These are phyloP conservation scores for Phialophora chinensis DNA, from an alignment of 2,329 filamentous ascomycete species.

Conservation along the genomic window DNA sequence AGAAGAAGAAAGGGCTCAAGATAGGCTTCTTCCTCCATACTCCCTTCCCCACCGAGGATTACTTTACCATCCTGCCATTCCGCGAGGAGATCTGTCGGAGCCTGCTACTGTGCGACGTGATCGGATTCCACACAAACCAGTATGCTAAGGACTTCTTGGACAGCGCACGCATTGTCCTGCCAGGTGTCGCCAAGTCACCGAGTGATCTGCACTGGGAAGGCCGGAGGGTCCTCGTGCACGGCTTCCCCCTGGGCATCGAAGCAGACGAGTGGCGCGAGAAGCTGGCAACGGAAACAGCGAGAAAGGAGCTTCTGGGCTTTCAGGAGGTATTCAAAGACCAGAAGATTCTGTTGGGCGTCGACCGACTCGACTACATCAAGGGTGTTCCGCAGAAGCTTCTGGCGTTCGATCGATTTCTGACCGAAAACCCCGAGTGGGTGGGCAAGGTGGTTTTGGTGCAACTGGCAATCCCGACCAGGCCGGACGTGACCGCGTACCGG, in stretches of 20 bases:
- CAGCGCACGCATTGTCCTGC: constrained; percentile 83
- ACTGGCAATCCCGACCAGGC: constrained; percentile 80
- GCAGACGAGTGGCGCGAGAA: constrained; percentile 90
- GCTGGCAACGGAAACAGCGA: constrained; percentile 75
- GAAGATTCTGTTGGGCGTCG: constrained; percentile 90
- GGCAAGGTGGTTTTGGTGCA: constrained; percentile 92
- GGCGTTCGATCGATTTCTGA: constrained; percentile 88
- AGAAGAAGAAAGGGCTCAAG: constrained; percentile 75
- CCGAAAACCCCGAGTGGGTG: constrained; percentile 90
- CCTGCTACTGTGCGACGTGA: constrained; percentile 83
- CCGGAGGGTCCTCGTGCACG: constrained; percentile 81
- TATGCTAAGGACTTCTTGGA: constrained; percentile 91
- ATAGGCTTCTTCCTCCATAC: constrained; percentile 97
- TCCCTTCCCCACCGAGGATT: constrained; percentile 89
- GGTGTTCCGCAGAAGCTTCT: constrained; percentile 93
- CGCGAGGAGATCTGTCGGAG: constrained; percentile 81
- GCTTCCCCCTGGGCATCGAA: constrained; percentile 94
- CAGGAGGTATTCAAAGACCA: constrained; percentile 85
- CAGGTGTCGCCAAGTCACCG: constrained; percentile 51
- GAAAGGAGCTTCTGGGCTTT: constrained; percentile 78
- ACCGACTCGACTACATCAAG: constrained; percentile 96
- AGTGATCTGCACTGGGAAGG: constrained; percentile 86
- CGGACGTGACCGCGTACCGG: constrained; percentile 95
- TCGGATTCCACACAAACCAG: constrained; percentile 98
- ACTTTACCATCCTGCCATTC: constrained; percentile 89